Percentiles rank a stretch among this genome's conserved stretches.
Conservation (phyloP, 371 early-diverging fungal species). For the Actinomucor elegans region DNA sequence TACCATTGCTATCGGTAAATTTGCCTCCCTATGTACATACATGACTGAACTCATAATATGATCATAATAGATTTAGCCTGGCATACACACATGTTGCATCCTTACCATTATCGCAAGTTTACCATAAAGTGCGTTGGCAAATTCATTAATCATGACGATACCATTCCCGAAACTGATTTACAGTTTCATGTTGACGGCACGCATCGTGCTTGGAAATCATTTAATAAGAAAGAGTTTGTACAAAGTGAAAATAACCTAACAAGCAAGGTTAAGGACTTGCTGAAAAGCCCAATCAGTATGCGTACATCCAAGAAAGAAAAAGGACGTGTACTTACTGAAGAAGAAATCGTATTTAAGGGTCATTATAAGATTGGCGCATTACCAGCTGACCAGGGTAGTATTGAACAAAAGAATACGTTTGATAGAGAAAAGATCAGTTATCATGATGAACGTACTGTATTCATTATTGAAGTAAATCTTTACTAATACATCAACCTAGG, state of each 20-base stretch:
- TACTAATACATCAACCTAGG: no score
- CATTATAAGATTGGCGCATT: background rate
- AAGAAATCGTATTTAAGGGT: background rate
- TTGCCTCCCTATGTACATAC: no score
- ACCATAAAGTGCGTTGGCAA: background rate
- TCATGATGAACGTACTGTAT: slow-evolving; percentile 2
- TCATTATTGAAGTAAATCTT: no score
- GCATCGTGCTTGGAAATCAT: background rate
- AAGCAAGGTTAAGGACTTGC: no score
- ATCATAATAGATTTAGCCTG: slow-evolving; percentile 13
- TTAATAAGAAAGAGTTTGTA: no score
- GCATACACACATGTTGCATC: slow-evolving; percentile 17
- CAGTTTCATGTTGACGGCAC: background rate
- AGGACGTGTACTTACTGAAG: no score
- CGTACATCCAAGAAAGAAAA: no score
- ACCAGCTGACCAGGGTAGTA: no score
- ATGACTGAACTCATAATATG: no score
- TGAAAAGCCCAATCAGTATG: no score
- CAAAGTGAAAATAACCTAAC: no score
- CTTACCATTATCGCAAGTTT: slow-evolving; percentile 3
- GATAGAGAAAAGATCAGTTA: background rate
- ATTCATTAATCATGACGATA: slow-evolving; percentile 12
- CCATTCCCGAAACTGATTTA: background rate
- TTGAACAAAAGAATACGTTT: background rate
- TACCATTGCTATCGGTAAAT: slow-evolving; percentile 3